Evolutionary conservation across 192 early-diverging fungal genomes (phyloP).

Genomic region (Coemansia sp.): DNA sequence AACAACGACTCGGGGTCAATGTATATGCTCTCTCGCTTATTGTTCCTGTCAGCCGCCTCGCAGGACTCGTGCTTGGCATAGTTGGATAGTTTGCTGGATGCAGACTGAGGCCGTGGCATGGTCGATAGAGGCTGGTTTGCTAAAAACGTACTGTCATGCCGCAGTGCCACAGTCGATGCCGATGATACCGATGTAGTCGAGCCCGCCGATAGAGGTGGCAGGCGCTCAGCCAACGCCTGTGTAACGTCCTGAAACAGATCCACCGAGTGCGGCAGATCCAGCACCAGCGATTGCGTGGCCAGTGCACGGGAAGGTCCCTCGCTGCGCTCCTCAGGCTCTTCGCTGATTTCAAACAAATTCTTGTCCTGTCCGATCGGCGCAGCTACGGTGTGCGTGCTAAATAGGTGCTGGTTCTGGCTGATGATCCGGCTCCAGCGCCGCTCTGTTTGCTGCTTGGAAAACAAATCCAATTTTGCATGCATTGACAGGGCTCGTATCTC

Average conservation of each 20-base stretch:
- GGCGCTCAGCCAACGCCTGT: slow-evolving; percentile 45
- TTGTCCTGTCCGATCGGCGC: slow-evolving; percentile 7
- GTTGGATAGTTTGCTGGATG: neutral
- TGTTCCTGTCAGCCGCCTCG: neutral
- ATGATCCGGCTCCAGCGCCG: slow-evolving; percentile 51
- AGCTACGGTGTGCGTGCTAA: slow-evolving; percentile 6
- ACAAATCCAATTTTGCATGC: slow-evolving; percentile 18
- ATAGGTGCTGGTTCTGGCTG: slow-evolving; percentile 52
- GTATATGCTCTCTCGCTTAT: slow-evolving; percentile 36
- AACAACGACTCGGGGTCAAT: slow-evolving; percentile 34
- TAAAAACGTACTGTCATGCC: slow-evolving; percentile 11
- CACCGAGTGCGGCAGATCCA: slow-evolving; percentile 38
- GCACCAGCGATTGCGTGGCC: slow-evolving; percentile 25
- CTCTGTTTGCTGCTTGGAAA: slow-evolving; percentile 37
- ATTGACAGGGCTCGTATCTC: slow-evolving; percentile 17
- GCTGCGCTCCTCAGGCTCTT: slow-evolving; percentile 1
- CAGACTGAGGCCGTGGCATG: slow-evolving; percentile 13
- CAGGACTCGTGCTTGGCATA: neutral
- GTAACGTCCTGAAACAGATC: slow-evolving; percentile 43
- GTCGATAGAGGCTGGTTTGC: slow-evolving; percentile 19
- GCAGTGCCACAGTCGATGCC: slow-evolving; percentile 20
- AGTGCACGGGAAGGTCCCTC: neutral
- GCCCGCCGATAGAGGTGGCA: slow-evolving; percentile 29
- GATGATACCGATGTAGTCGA: slow-evolving; percentile 28
- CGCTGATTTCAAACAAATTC: neutral